Conservation (phyloP, 768 basidiomycete species). For the Pleurotus tuoliensis region DNA sequence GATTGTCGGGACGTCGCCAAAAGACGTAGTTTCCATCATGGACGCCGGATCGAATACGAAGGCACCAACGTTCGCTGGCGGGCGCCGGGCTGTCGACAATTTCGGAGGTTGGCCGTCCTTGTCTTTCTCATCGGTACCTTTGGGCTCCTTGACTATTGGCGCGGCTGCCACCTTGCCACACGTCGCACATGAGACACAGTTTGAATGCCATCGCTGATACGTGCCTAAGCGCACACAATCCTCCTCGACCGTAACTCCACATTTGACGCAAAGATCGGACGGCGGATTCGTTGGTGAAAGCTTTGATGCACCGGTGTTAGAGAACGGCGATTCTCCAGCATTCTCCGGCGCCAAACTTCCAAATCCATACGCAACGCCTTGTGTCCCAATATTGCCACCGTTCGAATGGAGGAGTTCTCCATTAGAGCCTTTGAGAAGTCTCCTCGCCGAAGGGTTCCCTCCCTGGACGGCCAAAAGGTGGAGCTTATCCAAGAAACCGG, state of each 20-base stretch:
- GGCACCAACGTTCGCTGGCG: constrained; percentile 74
- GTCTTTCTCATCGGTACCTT: constrained; percentile 49
- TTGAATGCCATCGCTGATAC: constrained; percentile 96
- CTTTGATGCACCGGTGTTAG: constrained; percentile 38
- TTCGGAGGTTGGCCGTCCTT: constrained; percentile 57
- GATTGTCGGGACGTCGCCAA: constrained; percentile 68
- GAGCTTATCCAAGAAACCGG: constrained; percentile 87
- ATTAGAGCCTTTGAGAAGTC: constrained; percentile 72
- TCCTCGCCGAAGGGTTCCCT: constrained; percentile 72
- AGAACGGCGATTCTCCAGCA: constrained; percentile 84
- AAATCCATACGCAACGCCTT: constrained; percentile 89
- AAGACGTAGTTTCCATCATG: constrained; percentile 61
- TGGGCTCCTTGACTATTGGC: constrained; percentile 54
- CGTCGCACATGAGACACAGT: constrained; percentile 80
- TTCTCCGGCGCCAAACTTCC: constrained; percentile 87
- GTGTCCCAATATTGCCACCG: constrained; percentile 69
- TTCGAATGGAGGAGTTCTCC: constrained; percentile 50
- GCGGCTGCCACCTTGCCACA: constrained; percentile 79
- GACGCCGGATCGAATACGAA: constrained; percentile 79
- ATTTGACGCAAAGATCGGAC: constrained; percentile 88
- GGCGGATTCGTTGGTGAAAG: constrained; percentile 67
- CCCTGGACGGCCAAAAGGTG: constrained; percentile 87
- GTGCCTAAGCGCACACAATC: constrained; percentile 94
- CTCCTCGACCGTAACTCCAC: constrained; percentile 90
- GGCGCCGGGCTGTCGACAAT: constrained; percentile 60